Percentiles rank a stretch among this genome's conserved stretches.
phyloP scores from a whole-genome alignment of 176 grass and related monocot genomes.

The Phragmites australis region DNA sequence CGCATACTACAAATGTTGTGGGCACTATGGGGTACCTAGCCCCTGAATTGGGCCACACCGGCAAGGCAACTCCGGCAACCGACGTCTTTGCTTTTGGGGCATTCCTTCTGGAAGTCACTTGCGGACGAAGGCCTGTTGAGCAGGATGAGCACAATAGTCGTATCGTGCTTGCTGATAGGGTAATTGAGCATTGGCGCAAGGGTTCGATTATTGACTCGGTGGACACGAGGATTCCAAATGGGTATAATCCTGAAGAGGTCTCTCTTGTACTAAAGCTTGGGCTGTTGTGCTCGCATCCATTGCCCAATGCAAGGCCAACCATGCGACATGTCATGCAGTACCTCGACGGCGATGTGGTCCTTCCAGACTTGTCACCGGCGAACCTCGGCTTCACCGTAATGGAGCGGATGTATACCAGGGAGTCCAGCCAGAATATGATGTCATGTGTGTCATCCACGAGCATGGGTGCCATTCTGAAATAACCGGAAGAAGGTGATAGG shows the following conservation, averaged over 20 bases:
- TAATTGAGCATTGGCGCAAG: neutral
- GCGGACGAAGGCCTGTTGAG: slow-evolving; percentile 35
- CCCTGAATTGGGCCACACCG: slow-evolving; percentile 39
- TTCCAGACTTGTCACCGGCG: slow-evolving; percentile 37
- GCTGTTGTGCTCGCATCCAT: slow-evolving; percentile 45
- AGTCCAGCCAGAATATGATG: neutral
- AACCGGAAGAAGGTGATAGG: slow-evolving; percentile 34
- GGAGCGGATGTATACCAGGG: slow-evolving; percentile 17
- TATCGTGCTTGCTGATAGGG: slow-evolving; percentile 39
- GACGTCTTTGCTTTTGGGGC: slow-evolving; percentile 46
- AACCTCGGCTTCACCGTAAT: slow-evolving; percentile 17
- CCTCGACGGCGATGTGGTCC: slow-evolving; percentile 34
- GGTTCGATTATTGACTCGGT: neutral
- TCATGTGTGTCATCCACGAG: neutral
- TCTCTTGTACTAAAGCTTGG: slow-evolving; percentile 42
- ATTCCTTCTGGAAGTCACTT: slow-evolving; percentile 38
- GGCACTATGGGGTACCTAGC: slow-evolving; percentile 56
- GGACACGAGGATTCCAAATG: slow-evolving; percentile 9
- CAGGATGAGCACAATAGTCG: slow-evolving; percentile 7
- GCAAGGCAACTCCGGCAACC: slow-evolving; percentile 39
- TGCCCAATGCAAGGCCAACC: slow-evolving; percentile 43
- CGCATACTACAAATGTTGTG: slow-evolving; percentile 44
- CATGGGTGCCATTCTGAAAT: slow-evolving; percentile 24
- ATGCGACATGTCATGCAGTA: slow-evolving; percentile 48
- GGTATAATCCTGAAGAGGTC: slow-evolving; percentile 18